Conservation (phyloP, 83 land plant genomes). For the Picea abies region DNA sequence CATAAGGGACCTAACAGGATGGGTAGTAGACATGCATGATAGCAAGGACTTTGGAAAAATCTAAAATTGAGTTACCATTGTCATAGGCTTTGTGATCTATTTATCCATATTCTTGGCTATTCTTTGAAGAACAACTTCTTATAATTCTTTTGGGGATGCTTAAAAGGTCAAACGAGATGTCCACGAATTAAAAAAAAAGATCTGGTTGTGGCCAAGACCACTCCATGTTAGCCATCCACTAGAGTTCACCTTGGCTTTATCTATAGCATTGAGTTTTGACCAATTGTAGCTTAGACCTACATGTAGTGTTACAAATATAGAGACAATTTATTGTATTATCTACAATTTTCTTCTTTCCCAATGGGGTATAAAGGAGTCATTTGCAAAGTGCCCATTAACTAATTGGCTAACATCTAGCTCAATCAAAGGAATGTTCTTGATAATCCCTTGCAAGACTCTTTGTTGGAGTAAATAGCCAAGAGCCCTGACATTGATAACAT, state of each 20-base stretch:
- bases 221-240: background rate
- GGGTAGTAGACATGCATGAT: too few species aligned
- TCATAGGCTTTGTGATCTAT: too few species aligned
- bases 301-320: background rate
- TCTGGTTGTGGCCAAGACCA: background rate
- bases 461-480: background rate
- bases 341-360: background rate
- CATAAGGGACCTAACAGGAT: too few species aligned
- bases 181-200: background rate
- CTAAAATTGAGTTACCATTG: too few species aligned
- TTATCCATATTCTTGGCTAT: background rate
- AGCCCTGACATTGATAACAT: background rate
- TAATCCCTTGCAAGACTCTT: background rate
- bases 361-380: background rate
- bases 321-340: background rate
- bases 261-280: background rate
- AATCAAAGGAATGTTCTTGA: background rate
- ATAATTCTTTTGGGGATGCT: background rate
- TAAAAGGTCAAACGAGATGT: background rate
- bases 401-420: background rate
- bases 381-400: background rate
- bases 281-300: background rate
- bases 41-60: too few species aligned
- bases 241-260: background rate
- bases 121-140: background rate